Conservation (phyloP, 208 protist species). For the Crithidia bombi region DNA sequence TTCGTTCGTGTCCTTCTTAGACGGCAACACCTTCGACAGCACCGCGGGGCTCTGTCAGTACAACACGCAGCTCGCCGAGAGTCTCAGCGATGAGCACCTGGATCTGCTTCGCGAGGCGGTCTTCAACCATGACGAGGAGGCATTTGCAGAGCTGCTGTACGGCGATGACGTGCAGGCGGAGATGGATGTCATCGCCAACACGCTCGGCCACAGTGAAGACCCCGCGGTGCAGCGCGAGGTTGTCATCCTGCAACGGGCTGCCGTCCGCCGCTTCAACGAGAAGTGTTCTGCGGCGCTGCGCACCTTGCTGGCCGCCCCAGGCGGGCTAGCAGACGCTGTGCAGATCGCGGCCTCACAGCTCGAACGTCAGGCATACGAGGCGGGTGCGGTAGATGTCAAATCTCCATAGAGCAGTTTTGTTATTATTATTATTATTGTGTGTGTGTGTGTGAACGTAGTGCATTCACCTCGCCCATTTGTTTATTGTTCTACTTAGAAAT, state of each 20-base stretch:
- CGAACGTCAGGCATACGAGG: conserved; percentile 25
- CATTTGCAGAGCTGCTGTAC: conserved; percentile 88
- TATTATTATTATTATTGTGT: background rate
- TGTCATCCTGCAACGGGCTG: conserved; percentile 32
- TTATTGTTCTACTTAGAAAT: too few species aligned
- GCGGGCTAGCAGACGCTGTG: conserved; percentile 37
- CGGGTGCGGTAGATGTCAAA: background rate
- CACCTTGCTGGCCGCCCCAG: conserved; percentile 23
- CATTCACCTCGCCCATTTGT: background rate
- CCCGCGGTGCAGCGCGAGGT: conserved; percentile 37
- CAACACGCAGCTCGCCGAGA: conserved; percentile 75
- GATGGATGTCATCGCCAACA: conserved; percentile 30
- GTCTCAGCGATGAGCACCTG: conserved; percentile 73
- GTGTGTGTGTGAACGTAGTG: background rate
- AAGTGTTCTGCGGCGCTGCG: conserved; percentile 42
- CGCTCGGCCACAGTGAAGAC: conserved; percentile 35
- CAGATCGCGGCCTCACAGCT: conserved; percentile 33
- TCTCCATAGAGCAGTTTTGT: conserved; percentile 11
- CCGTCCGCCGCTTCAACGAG: conserved; percentile 47
- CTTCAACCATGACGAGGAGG: conserved; percentile 75
- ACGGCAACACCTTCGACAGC: conserved; percentile 71
- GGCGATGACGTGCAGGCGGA: conserved; percentile 69
- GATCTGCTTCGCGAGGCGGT: conserved; percentile 60
- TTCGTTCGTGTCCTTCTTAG: conserved; percentile 77
- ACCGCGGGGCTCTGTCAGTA: conserved; percentile 71